Evolutionary conservation across 495 filamentous ascomycete genomes (phyloP).

Genomic region (Aspergillus egyptiacus): DNA sequence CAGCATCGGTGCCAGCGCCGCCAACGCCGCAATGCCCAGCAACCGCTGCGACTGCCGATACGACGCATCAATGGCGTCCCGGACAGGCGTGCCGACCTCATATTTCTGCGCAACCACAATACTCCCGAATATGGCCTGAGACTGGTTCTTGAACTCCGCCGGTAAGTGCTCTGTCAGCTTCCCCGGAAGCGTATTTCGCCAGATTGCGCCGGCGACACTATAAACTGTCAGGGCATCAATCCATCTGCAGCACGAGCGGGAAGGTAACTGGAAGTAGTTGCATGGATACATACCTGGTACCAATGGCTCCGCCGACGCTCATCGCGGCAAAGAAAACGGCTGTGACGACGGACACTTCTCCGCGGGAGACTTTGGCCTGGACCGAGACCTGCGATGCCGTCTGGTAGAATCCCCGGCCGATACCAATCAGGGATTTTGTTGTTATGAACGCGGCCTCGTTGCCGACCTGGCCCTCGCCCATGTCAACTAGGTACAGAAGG

Average conservation of each 20-base stretch:
- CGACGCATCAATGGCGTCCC: conserved; percentile 19
- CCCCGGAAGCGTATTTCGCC: conserved; percentile 20
- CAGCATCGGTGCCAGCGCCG: conserved; percentile 19
- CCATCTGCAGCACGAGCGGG: no score
- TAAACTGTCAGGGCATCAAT: no score
- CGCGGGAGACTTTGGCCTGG: conserved; percentile 16
- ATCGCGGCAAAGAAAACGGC: conserved; percentile 24
- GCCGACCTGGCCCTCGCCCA: conserved; percentile 14
- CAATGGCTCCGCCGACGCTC: conserved; percentile 24
- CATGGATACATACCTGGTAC: conserved; percentile 17
- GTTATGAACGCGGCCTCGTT: conserved; percentile 22
- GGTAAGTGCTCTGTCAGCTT: conserved; percentile 19
- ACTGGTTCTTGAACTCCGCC: conserved; percentile 16
- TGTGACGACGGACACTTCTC: conserved; percentile 24
- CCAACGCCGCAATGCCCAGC: conserved; percentile 17
- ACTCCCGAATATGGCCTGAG: conserved; percentile 19
- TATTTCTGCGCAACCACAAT: conserved; percentile 21
- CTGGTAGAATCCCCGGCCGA: conserved; percentile 25
- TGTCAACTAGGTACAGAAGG: conserved; percentile 20
- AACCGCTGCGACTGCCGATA: conserved; percentile 22
- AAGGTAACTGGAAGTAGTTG: no score
- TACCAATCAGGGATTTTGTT: conserved; percentile 20
- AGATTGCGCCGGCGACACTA: conserved; percentile 25
- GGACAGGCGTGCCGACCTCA: conserved; percentile 12
- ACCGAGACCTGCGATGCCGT: conserved; percentile 24